A percentile compares a stretch with the other conserved stretches of the same genome.
Evolutionary conservation across 2,329 filamentous ascomycete genomes (phyloP).

Genomic region (Trichophyton rubrum): DNA sequence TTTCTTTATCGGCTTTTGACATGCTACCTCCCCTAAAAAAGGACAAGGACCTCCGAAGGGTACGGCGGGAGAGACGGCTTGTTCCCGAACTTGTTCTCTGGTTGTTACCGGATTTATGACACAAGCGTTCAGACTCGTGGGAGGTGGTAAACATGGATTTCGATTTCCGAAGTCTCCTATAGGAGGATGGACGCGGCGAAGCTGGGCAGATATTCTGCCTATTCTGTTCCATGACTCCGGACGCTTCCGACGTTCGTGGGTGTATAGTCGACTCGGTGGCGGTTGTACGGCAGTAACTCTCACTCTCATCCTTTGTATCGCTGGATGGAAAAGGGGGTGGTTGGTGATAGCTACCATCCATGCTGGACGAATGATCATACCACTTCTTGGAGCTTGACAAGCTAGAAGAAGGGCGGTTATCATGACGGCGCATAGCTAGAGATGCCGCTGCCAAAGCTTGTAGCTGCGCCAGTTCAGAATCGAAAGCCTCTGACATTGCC

Average conservation of each 20-base stretch:
- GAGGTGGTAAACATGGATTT: constrained; percentile 33
- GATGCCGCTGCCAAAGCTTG: constrained; percentile 33
- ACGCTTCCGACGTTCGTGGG: not conserved
- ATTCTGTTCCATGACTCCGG: not conserved
- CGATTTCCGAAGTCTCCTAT: constrained; percentile 34
- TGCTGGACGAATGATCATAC: not conserved
- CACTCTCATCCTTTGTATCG: not conserved
- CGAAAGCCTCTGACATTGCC: constrained; percentile 18
- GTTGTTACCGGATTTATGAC: constrained; percentile 2
- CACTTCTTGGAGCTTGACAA: constrained; percentile 3
- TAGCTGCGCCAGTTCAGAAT: constrained; percentile 20
- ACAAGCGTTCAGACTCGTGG: not conserved
- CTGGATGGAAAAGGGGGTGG: not conserved
- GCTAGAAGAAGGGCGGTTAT: constrained; percentile 14
- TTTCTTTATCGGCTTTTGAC: constrained; percentile 12
- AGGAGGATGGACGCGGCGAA: constrained; percentile 34
- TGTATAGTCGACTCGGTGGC: not conserved
- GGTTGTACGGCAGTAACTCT: not conserved
- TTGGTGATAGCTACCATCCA: not conserved
- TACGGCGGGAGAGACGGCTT: constrained; percentile 13
- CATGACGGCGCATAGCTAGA: constrained; percentile 30
- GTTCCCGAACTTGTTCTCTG: constrained; percentile 4
- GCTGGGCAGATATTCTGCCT: not conserved
- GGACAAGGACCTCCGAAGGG: constrained; percentile 32
- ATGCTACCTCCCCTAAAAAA: constrained; percentile 25